Conservation (phyloP, 176 grass and related monocot genomes). For the Phragmites australis region DNA sequence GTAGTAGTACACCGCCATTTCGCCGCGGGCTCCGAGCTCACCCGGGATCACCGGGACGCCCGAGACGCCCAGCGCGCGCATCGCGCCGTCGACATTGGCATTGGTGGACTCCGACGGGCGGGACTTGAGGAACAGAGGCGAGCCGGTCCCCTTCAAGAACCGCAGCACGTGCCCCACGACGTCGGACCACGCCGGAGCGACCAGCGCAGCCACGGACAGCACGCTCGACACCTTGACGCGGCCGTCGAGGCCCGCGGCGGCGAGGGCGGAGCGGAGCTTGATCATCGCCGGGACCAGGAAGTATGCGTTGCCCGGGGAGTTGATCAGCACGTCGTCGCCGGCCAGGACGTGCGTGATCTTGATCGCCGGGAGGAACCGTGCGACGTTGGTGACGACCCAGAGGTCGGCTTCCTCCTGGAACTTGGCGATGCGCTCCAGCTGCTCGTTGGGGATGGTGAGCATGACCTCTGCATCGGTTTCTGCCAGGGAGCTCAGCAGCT, state of each 20-base stretch:
- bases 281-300: constrained; percentile 46
- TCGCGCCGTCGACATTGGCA: constrained; percentile 21
- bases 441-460: constrained; percentile 41
- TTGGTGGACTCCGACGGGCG: neutral
- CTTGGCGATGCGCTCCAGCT: constrained; percentile 44
- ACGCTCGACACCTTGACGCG: constrained; percentile 42
- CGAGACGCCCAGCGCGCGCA: constrained; percentile 28
- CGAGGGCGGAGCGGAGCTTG: constrained; percentile 45
- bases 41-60: constrained; percentile 37
- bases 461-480: constrained; percentile 28
- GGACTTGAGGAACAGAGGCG: constrained; percentile 49
- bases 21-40: neutral
- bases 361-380: constrained; percentile 34
- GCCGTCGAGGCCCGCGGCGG: constrained; percentile 25
- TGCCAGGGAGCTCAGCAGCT: constrained; percentile 26
- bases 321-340: neutral
- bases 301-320: neutral
- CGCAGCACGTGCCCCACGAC: neutral
- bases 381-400: constrained; percentile 42
- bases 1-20: constrained; percentile 23
- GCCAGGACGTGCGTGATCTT: constrained; percentile 45
- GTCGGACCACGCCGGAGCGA: constrained; percentile 9
- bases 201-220: neutral
- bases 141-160: constrained; percentile 23
- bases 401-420: constrained; percentile 46